Base-by-base conservation (phyloP, 495 filamentous ascomycete species). In the Daldinia decipiens region DNA sequence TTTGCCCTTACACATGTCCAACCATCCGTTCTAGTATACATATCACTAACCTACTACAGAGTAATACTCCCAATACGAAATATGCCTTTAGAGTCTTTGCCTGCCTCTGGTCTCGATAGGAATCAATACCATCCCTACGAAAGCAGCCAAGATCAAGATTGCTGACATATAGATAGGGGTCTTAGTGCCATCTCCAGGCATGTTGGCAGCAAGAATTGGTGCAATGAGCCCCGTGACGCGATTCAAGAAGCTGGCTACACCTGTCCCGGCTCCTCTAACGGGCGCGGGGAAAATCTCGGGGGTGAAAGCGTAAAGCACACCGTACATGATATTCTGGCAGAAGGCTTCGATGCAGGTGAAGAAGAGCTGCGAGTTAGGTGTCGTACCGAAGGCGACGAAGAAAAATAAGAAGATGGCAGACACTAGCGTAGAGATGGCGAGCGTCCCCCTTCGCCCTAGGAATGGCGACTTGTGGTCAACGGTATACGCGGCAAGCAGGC, bases 291-390 rank as follows among this genome's bases (percentile, higher is more conserved):
- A 94, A 36, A 95, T 88, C 78, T 95, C 92, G 3, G 92, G 92
- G 1, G 92, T 95, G 70, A 93, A 96, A 0, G 90, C 88, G 71
- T 95, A 96, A 4, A 96, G 82, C 21, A 94, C 92, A n/a, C 92
- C 92, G 73, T 94, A 95, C 89, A 95, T 93, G 69, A 93, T 87
- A 63, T 91, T 93, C 68, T 87, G 87, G 69, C 88, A 85, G 81
- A 95, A 91, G 24, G 87, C 90, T 75, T 90, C 92, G 12, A 91
- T 87, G 70, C 90, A 93, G 60, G 90, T 91, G 83, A 92, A 95
- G 65, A 85, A 87, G 0, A 96, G 83, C 50, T 92, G 83, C 21
- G 83, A 85, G 4, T 75, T 74, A 0, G 91, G 87, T 2, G 90
- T 87, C 0, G 86, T 91, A 29, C 86, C 89, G n/a, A 84, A 83